Evolutionary conservation across 2,329 filamentous ascomycete species (phyloP).

Genomic region (Aspergillus sp.): DNA sequence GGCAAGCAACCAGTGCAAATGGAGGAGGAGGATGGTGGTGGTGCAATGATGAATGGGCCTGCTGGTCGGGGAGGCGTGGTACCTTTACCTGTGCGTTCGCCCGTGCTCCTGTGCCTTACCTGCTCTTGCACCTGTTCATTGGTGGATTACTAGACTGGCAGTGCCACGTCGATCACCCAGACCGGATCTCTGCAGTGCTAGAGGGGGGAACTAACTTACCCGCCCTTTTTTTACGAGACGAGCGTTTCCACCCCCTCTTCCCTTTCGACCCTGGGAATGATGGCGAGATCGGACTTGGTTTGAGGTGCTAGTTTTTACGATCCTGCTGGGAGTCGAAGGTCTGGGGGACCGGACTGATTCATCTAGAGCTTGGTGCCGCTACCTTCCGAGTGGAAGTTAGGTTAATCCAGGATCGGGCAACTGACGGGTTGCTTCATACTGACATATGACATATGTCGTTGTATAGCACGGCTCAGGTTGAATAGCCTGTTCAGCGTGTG

Average conservation of each 20-base stretch:
- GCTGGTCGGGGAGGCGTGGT: background rate
- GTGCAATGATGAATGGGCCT: background rate
- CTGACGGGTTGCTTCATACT: background rate
- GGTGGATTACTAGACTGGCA: background rate
- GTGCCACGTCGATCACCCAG: constrained; percentile 15
- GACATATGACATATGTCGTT: background rate
- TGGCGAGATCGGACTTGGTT: background rate
- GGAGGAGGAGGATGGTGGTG: background rate
- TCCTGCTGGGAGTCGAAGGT: background rate
- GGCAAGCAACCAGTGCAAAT: background rate
- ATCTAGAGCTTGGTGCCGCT: background rate
- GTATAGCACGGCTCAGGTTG: background rate
- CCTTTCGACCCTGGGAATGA: background rate
- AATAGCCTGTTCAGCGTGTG: background rate
- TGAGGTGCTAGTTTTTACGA: background rate
- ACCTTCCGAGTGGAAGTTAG: background rate
- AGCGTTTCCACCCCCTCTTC: background rate
- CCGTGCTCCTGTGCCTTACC: constrained; percentile 4
- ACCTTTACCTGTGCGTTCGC: background rate
- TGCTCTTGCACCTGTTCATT: background rate
- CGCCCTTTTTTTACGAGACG: background rate
- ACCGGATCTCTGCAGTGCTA: background rate
- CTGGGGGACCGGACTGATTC: background rate
- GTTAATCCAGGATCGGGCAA: background rate
- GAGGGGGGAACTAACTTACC: background rate